Conservation (phyloP, 1,139 yeast species). For the Candida buenavistaensis region DNA sequence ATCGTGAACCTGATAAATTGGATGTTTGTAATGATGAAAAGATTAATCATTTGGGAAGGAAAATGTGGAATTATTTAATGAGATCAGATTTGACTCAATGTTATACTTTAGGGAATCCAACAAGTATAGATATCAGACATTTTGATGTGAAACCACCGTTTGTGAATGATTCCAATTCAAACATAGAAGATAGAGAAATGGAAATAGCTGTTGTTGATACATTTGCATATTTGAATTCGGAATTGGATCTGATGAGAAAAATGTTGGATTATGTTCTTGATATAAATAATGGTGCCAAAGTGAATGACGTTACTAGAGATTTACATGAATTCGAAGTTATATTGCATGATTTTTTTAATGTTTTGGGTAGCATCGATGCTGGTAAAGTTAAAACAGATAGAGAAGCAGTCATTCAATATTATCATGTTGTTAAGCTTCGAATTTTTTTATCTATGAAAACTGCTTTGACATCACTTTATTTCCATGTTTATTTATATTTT, state of each 20-base stretch:
- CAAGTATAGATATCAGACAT: conserved; percentile 25
- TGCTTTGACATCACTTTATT: conserved; percentile 28
- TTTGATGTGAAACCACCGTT: conserved; percentile 40
- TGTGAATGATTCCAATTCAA: conserved; percentile 12
- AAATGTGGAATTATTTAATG: conserved; percentile 48
- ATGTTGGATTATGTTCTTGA: conserved; percentile 17
- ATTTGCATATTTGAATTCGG: conserved; percentile 9
- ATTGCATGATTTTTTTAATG: conserved; percentile 12
- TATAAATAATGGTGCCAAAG: conserved; percentile 17
- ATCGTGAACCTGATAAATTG: conserved; percentile 39
- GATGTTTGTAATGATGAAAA: conserved; percentile 23
- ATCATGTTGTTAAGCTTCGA: conserved; percentile 7
- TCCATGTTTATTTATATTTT: conserved; percentile 32
- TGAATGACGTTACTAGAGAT: conserved; percentile 17
- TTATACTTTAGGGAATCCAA: conserved; percentile 41
- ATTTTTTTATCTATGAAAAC: conserved; percentile 14
- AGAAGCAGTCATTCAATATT: conserved; percentile 5
- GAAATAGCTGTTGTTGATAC: conserved; percentile 15
- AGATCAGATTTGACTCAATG: conserved; percentile 33
- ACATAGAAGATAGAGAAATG: conserved; percentile 14
- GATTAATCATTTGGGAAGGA: conserved; percentile 42
- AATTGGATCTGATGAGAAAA: conserved; percentile 9
- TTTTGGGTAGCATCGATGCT: conserved; percentile 8
- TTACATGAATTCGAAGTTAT: conserved; percentile 19
- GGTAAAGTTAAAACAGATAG: conserved; percentile 5